Base-by-base conservation (phyloP, 768 basidiomycete genomes). In the Boletus sp. region DNA sequence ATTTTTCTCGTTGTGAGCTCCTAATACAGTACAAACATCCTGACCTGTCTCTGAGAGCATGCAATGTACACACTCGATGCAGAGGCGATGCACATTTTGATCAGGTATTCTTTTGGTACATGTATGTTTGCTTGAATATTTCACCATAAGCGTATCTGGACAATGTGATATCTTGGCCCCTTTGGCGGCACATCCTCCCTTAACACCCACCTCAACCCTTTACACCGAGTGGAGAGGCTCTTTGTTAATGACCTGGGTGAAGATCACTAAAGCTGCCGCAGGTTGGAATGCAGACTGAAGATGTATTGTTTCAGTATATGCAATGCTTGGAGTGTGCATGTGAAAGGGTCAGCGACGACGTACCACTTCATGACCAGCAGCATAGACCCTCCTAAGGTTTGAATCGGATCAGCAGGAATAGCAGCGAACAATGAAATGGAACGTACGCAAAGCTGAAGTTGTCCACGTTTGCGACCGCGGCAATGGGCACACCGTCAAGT, bases 1-100 rank as follows among this genome's bases (percentile, higher is more conserved):
- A 63, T 95, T 19, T 99, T 99, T 70, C 79, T 99, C 1, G 57
- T 89, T 23, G 95, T 93, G 59, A 57, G 89, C 79, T n/a, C 13
- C 19, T 37, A 7, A 46, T 44, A 41, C 13, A 11, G 10, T 19
- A 5, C 6, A 23, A 34, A n/a, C 33, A 15, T 23, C 15, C 21
- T 11, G 2, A n/a, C 13, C 13, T 51, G 27, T 34, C n/a, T n/a
- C 46, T 57, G 34, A 46, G 32, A 37, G 8, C 13, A 27, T 7
- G 27, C 10, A 8, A 93, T 98, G 84, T 91, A 94, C 63, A 77
- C 78, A 25, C 72, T 78, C 1, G 75, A 85, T 51, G 43, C 55
- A 35, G 61, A 71, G 33, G 85, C 90, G 7, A 77, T 95, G 76
- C 51, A 73, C 6, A 79, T 94, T 35, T 70, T 98, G 10, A 58